phyloP scores from a whole-genome alignment of 768 basidiomycete genomes.

The Cystobasidium tubakii region DNA sequence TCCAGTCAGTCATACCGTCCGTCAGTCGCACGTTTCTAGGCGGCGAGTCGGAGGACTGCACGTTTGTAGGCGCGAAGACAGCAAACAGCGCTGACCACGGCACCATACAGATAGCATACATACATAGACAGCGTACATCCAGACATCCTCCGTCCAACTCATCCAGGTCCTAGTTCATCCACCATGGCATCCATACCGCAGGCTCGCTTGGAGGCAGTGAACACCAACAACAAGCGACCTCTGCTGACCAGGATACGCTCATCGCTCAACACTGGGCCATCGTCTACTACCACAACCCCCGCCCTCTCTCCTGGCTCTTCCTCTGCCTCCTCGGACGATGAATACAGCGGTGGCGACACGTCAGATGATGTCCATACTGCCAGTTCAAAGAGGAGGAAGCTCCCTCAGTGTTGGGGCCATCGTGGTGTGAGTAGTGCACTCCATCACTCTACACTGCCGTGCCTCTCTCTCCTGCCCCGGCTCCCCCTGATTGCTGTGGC shows the following conservation, averaged over 20 bases:
- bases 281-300: not conserved
- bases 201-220: not conserved
- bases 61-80: too few species aligned
- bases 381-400: not conserved
- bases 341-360: not conserved
- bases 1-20: too few species aligned
- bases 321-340: not conserved
- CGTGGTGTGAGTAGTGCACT: slow-evolving; percentile 7
- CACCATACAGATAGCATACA: too few species aligned
- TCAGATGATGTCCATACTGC: not conserved
- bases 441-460: not conserved
- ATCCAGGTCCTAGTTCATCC: too few species aligned
- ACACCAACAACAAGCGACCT: not conserved
- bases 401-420: slow-evolving; percentile 35
- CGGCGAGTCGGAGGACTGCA: too few species aligned
- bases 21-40: too few species aligned
- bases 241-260: slow-evolving; percentile 4
- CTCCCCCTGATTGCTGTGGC: too few species aligned
- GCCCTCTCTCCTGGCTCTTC: not conserved
- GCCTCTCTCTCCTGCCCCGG: too few species aligned
- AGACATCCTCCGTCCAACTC: too few species aligned
- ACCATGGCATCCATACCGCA: not conserved
- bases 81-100: too few species aligned
- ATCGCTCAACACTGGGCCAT: not conserved
- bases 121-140: too few species aligned